Evolutionary conservation across 2,329 filamentous ascomycete genomes (phyloP).

Genomic region (Aureobasidium sp.): DNA sequence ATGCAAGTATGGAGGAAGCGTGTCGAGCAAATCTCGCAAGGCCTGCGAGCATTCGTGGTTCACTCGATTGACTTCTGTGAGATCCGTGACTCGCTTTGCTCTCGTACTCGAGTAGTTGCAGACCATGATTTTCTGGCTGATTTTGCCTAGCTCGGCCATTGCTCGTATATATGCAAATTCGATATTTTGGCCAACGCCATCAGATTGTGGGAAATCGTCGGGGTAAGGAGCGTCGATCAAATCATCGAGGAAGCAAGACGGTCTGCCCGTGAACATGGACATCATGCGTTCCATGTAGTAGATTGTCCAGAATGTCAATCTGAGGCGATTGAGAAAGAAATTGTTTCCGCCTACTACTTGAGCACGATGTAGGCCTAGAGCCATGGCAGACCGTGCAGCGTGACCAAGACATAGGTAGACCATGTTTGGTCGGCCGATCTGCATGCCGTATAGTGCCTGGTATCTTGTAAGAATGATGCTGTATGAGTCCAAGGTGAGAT

Average conservation of each 20-base stretch:
- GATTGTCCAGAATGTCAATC: constrained; percentile 12
- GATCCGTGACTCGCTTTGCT: neutral
- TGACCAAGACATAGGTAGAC: constrained; percentile 13
- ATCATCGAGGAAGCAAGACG: constrained; percentile 5
- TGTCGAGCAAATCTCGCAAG: neutral
- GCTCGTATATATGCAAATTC: constrained; percentile 14
- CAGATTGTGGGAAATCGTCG: neutral
- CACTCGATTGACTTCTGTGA: neutral
- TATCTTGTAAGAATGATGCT: too few species aligned
- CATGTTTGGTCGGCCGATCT: constrained; percentile 9
- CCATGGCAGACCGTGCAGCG: constrained; percentile 14
- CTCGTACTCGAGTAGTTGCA: neutral
- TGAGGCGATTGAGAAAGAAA: neutral
- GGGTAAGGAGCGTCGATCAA: constrained; percentile 11
- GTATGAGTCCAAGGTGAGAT: neutral
- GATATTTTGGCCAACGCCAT: neutral
- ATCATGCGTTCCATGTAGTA: constrained; percentile 14
- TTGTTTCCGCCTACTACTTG: constrained; percentile 6
- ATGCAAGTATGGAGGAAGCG: neutral
- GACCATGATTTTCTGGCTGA: constrained; percentile 1
- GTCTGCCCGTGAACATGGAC: constrained; percentile 8
- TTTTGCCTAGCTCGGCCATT: constrained; percentile 7
- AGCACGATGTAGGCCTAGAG: constrained; percentile 13
- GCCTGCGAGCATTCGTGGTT: neutral
- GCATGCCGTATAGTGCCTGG: constrained; percentile 13